A percentile compares a stretch with the other conserved stretches of the same genome.
These are phyloP conservation scores for Bimuria novae-zelandiae DNA, from an alignment of 2,329 filamentous ascomycete genomes.

Conservation along the genomic window DNA sequence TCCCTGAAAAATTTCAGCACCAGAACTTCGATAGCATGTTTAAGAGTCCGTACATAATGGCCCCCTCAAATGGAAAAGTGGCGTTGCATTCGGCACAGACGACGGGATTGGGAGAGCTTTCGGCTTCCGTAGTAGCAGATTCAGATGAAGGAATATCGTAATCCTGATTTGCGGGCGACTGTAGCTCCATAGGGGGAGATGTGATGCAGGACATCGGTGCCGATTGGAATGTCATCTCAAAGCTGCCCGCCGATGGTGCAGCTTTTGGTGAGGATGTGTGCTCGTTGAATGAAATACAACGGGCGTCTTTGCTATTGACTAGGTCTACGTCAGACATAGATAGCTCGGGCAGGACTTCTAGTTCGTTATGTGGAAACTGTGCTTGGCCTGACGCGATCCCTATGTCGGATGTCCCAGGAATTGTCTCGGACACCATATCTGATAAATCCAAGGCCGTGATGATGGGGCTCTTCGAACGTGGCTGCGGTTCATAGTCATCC, in stretches of 20 bases:
- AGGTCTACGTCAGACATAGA: too few species aligned
- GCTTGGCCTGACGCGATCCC: too few species aligned
- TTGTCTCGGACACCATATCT: too few species aligned
- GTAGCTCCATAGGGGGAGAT: background rate
- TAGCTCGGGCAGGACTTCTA: too few species aligned
- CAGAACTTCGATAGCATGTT: conserved; percentile 2
- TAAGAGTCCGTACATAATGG: background rate
- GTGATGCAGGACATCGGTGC: background rate
- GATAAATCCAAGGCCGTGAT: too few species aligned
- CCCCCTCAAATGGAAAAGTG: background rate
- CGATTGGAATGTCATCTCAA: background rate
- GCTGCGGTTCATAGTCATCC: too few species aligned
- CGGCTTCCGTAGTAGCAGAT: too few species aligned
- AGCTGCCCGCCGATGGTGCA: background rate
- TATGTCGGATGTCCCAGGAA: too few species aligned
- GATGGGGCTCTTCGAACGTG: too few species aligned
- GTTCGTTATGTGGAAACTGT: too few species aligned
- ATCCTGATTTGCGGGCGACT: background rate
- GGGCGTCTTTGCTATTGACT: background rate
- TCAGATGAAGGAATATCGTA: too few species aligned
- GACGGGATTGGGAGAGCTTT: background rate
- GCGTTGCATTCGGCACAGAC: background rate
- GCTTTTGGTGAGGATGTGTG: background rate
- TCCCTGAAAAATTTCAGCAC: background rate
- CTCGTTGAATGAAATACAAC: background rate